Evolutionary conservation across 2,329 filamentous ascomycete species (phyloP).

Genomic region (Aspergillus sp.): DNA sequence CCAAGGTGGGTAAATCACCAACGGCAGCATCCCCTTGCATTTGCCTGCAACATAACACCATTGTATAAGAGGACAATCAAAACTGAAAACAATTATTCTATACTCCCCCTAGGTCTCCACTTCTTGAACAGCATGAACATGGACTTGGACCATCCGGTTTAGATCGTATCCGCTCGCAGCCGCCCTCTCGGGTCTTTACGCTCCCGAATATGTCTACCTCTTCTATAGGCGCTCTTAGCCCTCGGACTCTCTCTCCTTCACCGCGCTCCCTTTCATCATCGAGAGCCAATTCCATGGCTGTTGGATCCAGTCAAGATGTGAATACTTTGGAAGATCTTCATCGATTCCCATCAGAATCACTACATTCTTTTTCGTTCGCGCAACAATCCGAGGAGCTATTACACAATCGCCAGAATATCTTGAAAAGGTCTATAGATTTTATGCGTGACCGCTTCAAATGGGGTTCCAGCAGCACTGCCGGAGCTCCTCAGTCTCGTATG

Average conservation of each 20-base stretch:
- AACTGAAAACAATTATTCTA: slow-evolving; percentile 16
- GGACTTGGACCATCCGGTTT: slow-evolving; percentile 82
- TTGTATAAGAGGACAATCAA: slow-evolving; percentile 6
- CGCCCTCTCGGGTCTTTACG: slow-evolving; percentile 64
- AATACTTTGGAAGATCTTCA: slow-evolving; percentile 81
- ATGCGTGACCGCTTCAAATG: slow-evolving; percentile 91
- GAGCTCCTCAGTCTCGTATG: slow-evolving; percentile 78
- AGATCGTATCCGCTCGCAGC: slow-evolving; percentile 87
- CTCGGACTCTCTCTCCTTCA: slow-evolving; percentile 69
- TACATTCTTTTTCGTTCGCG: slow-evolving; percentile 98
- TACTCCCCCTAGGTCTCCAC: slow-evolving; percentile 63
- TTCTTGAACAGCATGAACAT: slow-evolving; percentile 88
- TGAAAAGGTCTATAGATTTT: slow-evolving; percentile 93
- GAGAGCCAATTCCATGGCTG: slow-evolving; percentile 52
- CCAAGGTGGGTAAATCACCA: slow-evolving; percentile 62
- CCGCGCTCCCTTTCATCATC: slow-evolving; percentile 63
- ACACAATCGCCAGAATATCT: slow-evolving; percentile 85
- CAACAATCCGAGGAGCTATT: slow-evolving; percentile 91
- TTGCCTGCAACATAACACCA: slow-evolving; percentile 3
- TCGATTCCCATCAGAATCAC: slow-evolving; percentile 89
- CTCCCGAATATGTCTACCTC: slow-evolving; percentile 63
- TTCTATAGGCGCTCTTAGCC: slow-evolving; percentile 60
- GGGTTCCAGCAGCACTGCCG: slow-evolving; percentile 71
- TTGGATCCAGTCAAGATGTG: slow-evolving; percentile 65
- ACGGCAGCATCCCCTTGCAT: slow-evolving; percentile 20